phyloP scores from a whole-genome alignment of 805 yeast genomes.

The Vanderwaltozyma tropicalis region DNA sequence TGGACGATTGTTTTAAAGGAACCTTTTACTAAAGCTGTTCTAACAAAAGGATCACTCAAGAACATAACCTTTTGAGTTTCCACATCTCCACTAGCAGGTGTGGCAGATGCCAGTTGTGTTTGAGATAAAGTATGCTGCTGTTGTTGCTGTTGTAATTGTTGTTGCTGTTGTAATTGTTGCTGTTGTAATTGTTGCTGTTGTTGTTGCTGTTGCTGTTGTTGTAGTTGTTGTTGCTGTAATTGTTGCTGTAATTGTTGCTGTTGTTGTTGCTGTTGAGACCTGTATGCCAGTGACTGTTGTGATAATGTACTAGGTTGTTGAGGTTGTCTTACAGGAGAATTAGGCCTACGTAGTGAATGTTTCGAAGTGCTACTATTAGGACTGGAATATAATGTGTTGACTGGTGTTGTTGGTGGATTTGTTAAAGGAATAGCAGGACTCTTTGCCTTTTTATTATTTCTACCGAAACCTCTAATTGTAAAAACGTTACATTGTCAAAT shows the following conservation, averaged over 20 bases:
- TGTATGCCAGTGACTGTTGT: conserved; percentile 9
- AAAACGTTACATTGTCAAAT: too few species aligned
- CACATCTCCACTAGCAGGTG: conserved; percentile 7
- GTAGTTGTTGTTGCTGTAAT: neutral
- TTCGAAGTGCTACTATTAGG: conserved; percentile 36
- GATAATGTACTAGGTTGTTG: conserved; percentile 8
- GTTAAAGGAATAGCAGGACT: conserved; percentile 13
- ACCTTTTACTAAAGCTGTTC: conserved; percentile 92
- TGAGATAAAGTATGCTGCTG: conserved; percentile 5
- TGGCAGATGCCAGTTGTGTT: conserved; percentile 5
- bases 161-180: conserved; percentile 3
- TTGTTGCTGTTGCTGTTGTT: conserved; percentile 11
- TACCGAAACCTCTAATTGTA: conserved; percentile 44
- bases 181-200: conserved; percentile 17
- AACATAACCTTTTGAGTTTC: conserved; percentile 38
- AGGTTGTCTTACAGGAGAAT: conserved; percentile 17
- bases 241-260: conserved; percentile 6
- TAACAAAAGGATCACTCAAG: conserved; percentile 83
- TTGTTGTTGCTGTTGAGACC: conserved; percentile 3
- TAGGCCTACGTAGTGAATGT: conserved; percentile 35
- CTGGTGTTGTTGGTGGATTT: conserved; percentile 13
- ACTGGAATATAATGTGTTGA: conserved; percentile 27
- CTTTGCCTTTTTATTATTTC: conserved; percentile 40
- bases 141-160: conserved; percentile 4
- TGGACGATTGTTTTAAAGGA: conserved; percentile 93